Percentiles rank a stretch among this genome's conserved stretches.
Conservation (phyloP, 2,329 filamentous ascomycete species). For the Erysiphe pulchra region DNA sequence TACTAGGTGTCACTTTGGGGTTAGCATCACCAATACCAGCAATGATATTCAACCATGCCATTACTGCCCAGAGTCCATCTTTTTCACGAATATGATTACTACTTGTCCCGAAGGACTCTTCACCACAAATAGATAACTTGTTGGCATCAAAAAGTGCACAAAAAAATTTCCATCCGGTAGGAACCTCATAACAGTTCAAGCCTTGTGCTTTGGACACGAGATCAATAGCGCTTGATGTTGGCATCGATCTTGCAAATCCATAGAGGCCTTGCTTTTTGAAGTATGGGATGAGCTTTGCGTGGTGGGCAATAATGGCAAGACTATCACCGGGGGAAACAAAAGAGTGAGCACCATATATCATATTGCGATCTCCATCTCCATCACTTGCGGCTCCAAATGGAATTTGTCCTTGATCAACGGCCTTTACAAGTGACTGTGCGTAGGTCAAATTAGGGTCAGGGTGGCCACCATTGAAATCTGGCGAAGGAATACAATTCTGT, state of each 20-base stretch:
- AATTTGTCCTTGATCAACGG: conserved; percentile 71
- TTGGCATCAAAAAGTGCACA: conserved; percentile 82
- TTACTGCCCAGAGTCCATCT: conserved; percentile 90
- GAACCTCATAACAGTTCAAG: conserved; percentile 81
- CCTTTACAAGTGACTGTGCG: conserved; percentile 79
- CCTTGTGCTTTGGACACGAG: conserved; percentile 88
- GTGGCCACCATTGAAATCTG: conserved; percentile 92
- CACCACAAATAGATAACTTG: conserved; percentile 94
- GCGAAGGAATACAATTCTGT: conserved; percentile 78
- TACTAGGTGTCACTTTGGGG: conserved; percentile 60
- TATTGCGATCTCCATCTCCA: conserved; percentile 95
- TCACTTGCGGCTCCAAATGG: conserved; percentile 94
- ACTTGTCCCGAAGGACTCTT: conserved; percentile 94
- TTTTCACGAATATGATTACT: conserved; percentile 99
- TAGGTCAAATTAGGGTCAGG: conserved; percentile 96
- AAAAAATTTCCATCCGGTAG: conserved; percentile 99
- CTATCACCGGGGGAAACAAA: conserved; percentile 97
- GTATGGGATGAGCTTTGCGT: conserved; percentile 89
- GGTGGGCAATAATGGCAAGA: conserved; percentile 91
- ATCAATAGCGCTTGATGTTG: conserved; percentile 84
- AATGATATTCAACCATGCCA: conserved; percentile 97
- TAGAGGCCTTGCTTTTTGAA: conserved; percentile 95
- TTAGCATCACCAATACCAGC: conserved; percentile 72
- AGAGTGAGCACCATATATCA: conserved; percentile 94
- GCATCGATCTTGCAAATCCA: conserved; percentile 90